Base-by-base conservation (phyloP, 805 yeast species). In the Metschnikowia kofuensis region DNA sequence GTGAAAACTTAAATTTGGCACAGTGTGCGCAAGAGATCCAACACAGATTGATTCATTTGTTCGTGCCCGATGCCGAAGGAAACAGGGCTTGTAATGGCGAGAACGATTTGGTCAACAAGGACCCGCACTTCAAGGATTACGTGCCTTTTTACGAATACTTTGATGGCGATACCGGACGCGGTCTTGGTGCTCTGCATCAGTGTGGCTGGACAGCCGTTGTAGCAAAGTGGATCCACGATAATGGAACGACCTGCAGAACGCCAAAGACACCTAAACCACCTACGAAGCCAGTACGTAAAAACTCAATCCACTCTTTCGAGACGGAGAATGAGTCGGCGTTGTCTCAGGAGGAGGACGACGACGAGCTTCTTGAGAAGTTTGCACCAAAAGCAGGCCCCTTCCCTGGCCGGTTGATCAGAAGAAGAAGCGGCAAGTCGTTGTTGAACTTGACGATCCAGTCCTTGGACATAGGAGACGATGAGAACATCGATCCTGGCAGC, bases 141-240 rank as follows among this genome's bases (percentile, higher is more conserved):
- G 79, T 88, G 38, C 84, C 87, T 53, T 90, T 88, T 64, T 87
- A 81, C 64, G 97, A 90, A 71, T 90, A 85, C 65, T 90, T 90
- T 64, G 95, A 90, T 61, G 96, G 96, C 56, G 97, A 90, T 64
- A 86, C 94, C 2, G 97, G 97, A 36, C 79, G 96, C 57, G 97
- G 97, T 6, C 70, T 90, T 49, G 97, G 97, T 32, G 89, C 96
- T 1, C 83, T 90, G 45, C 96, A 91, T 72, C 97, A 90, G 70
- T 85, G 90, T 75, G 97, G 97, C 11, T 90, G 97, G 97, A 90
- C 97, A 1, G 91, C 96, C 0, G 76, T 91, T 40, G 94, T 89
- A 45, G 96, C 96, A 38, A 87, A 92, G 68, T 82, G 90, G 80
- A 88, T 91, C 61, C 94, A 87, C 63, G 92, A 91, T 68, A 87